Evolutionary conservation across 1,139 yeast species (phyloP).

Genomic region (Diutina rugosa): DNA sequence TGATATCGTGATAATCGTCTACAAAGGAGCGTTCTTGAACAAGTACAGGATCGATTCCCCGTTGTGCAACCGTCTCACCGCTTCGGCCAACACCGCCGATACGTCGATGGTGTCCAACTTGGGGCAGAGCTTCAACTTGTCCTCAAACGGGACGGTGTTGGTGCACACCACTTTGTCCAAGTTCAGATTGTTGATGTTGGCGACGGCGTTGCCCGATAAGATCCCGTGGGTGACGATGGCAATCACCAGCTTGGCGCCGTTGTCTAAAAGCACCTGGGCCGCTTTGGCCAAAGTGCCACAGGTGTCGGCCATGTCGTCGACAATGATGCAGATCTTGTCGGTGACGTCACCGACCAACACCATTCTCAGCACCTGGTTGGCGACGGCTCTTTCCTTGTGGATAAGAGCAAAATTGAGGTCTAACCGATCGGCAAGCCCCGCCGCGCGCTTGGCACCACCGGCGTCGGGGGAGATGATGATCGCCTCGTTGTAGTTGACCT

Average conservation of each 20-base stretch:
- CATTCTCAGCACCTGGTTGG: conserved; percentile 68
- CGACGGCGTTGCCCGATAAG: conserved; percentile 83
- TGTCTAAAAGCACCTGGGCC: conserved; percentile 80
- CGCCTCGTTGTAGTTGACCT: conserved; percentile 42
- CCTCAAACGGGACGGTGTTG: conserved; percentile 84
- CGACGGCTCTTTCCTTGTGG: conserved; percentile 88
- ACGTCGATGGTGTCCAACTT: conserved; percentile 75
- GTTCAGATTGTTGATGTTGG: conserved; percentile 50
- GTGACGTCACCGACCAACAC: conserved; percentile 85
- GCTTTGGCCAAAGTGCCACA: conserved; percentile 88
- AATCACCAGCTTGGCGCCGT: conserved; percentile 78
- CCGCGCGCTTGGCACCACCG: conserved; percentile 94
- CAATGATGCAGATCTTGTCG: conserved; percentile 69
- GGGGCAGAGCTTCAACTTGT: conserved; percentile 47
- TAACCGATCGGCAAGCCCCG: conserved; percentile 82
- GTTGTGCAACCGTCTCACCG: conserved; percentile 88
- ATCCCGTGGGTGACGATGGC: conserved; percentile 91
- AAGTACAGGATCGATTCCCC: conserved; percentile 94
- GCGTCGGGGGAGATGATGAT: conserved; percentile 80
- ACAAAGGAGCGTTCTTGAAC: conserved; percentile 51
- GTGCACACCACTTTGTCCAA: conserved; percentile 84
- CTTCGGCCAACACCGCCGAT: conserved; percentile 80
- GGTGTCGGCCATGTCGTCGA: conserved; percentile 92
- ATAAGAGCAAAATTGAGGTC: conserved; percentile 88
- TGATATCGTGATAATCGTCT: neutral